phyloP scores from a whole-genome alignment of 2,329 filamentous ascomycete genomes.

The Penicillium sp. region DNA sequence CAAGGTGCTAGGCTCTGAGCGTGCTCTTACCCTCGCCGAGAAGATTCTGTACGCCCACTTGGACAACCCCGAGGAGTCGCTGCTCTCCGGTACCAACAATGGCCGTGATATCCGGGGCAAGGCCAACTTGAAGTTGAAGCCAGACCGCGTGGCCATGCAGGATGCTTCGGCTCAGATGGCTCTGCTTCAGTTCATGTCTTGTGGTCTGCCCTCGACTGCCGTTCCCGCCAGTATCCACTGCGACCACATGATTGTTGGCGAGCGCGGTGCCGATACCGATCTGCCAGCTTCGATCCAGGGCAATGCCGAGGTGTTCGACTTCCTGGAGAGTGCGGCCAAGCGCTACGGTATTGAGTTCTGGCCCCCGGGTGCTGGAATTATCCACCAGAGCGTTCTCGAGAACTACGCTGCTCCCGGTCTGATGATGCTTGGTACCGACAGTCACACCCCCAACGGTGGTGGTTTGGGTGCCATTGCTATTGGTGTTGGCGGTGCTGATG shows the following conservation, averaged over 20 bases:
- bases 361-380: conserved; percentile 91
- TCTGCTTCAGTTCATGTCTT: conserved; percentile 97
- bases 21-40: conserved; percentile 82
- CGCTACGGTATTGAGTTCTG: conserved; percentile 95
- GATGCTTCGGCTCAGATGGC: conserved; percentile 99
- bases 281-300: conserved; percentile 81
- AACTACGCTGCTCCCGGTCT: conserved; percentile 96
- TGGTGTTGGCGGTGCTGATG: conserved; percentile 96
- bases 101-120: conserved; percentile 81
- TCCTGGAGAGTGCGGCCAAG: conserved; percentile 87
- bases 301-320: conserved; percentile 97
- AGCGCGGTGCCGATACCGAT: conserved; percentile 85
- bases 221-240: conserved; percentile 98
- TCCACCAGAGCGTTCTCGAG: conserved; percentile 96
- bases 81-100: conserved; percentile 80
- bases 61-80: conserved; percentile 83
- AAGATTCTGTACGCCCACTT: conserved; percentile 98
- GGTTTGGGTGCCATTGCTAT: conserved; percentile 94
- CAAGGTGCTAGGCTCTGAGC: conserved; percentile 66
- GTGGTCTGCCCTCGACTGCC: conserved; percentile 82
- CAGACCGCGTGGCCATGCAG: conserved; percentile 97
- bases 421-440: conserved; percentile 99
- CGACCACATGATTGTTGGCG: conserved; percentile 97
- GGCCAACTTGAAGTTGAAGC: conserved; percentile 94
- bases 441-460: conserved; percentile 95